Percentiles rank a stretch among this genome's conserved stretches.
Conservation (phyloP, 352 stramenopile species). For the Globisporangium solare region DNA sequence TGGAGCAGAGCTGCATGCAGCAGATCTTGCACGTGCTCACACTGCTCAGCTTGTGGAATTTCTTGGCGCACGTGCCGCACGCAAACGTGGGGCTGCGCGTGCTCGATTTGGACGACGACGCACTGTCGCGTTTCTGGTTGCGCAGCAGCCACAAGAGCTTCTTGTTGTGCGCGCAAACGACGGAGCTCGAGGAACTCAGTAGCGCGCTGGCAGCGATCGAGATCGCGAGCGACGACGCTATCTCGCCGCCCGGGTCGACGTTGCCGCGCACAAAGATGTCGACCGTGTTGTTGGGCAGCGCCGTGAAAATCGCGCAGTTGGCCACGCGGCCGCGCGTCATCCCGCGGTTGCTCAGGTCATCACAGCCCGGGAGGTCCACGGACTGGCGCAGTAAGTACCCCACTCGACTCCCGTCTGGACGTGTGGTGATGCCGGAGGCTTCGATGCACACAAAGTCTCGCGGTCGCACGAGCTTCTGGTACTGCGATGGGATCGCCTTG, state of each 20-base stretch:
- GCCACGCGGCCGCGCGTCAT: conserved; percentile 9
- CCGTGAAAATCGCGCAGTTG: conserved; percentile 14
- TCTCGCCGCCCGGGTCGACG: conserved; percentile 9
- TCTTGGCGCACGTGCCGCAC: conserved; percentile 21
- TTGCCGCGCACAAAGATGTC: conserved; percentile 16
- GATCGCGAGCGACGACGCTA: conserved; percentile 8
- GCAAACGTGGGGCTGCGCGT: conserved; percentile 2
- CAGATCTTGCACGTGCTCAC: conserved; percentile 25
- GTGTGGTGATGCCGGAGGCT: conserved; percentile 7
- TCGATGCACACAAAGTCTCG: conserved; percentile 20
- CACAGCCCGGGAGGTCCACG: conserved; percentile 11
- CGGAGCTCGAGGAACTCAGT: conserved; percentile 19
- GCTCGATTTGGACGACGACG: neutral
- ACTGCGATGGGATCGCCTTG: conserved; percentile 7
- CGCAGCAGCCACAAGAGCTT: conserved; percentile 29
- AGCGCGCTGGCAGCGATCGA: conserved; percentile 15
- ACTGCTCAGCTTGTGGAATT: conserved; percentile 19
- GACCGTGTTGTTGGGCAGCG: conserved; percentile 3
- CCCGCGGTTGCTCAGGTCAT: neutral
- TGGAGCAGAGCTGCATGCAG: conserved; percentile 19
- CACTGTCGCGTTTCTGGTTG: conserved; percentile 1
- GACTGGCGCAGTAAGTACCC: conserved; percentile 19
- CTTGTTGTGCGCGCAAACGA: conserved; percentile 27
- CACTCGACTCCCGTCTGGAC: conserved; percentile 8
- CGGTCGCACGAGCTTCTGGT: conserved; percentile 4